A percentile compares a stretch with the other conserved stretches of the same genome.
Evolutionary conservation across 345 rosid species (phyloP).

Genomic region (Turritis glabra): DNA sequence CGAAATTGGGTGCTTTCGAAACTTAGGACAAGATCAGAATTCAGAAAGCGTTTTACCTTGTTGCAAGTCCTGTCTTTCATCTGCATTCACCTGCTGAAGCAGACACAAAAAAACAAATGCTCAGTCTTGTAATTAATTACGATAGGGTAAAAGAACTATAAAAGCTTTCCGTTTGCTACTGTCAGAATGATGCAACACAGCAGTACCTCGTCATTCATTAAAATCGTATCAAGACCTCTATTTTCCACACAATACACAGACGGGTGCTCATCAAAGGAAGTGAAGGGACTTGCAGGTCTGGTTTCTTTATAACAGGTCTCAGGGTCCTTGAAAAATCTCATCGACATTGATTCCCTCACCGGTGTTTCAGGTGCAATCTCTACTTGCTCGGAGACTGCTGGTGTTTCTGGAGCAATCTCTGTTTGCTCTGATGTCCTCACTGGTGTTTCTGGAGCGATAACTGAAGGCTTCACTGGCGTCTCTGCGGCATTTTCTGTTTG

Average conservation of each 20-base stretch:
- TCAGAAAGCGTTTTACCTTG: slow-evolving; percentile 33
- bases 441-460: slow-evolving; percentile 33
- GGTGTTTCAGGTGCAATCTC: slow-evolving; percentile 81
- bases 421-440: slow-evolving; percentile 24
- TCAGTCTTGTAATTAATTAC: background rate
- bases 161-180: background rate
- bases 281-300: slow-evolving; percentile 27
- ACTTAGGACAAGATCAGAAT: no score
- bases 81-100: slow-evolving; percentile 28
- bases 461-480: slow-evolving; percentile 27
- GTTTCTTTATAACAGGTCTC: slow-evolving; percentile 32
- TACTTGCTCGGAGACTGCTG: slow-evolving; percentile 32
- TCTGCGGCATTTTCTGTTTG: slow-evolving; percentile 23
- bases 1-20: no score
- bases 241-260: slow-evolving; percentile 28
- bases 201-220: slow-evolving; percentile 50
- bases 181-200: slow-evolving; percentile 17
- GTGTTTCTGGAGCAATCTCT: slow-evolving; percentile 34
- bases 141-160: background rate
- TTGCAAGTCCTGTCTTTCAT: slow-evolving; percentile 30
- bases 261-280: slow-evolving; percentile 31
- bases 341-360: slow-evolving; percentile 36
- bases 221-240: slow-evolving; percentile 43
- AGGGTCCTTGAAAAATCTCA: slow-evolving; percentile 47
- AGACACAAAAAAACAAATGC: background rate